Evolutionary conservation across 1,284 basidiomycete genomes (phyloP), one percentile per base, ranked within the genome.

Genomic region (Schizophyllum commune): DNA sequence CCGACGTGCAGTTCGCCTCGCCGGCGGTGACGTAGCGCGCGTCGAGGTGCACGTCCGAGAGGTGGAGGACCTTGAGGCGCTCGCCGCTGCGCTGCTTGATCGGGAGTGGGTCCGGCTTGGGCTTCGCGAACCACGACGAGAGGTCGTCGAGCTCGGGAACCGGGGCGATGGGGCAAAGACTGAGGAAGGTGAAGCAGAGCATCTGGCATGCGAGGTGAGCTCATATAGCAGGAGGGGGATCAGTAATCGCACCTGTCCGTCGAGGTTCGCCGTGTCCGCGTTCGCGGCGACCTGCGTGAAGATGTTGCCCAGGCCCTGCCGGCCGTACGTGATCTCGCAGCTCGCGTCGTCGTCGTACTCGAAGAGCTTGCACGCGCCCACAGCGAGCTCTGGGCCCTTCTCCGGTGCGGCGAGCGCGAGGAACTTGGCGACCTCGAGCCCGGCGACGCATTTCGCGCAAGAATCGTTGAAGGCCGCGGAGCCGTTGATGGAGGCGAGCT

Each of bases 11-110:
- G 67, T 88, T 86, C 9, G 83, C 88, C 72, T 93, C 91, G 5
- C 86, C 75, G 17, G 87, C 86, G 39, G 83, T 91, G 11, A 86
- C 79, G 70, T 84, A 93, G 33, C 82, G 78, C 56, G 91, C 84
- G 69, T 93, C 91, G 58, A 93, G 74, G 72, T 93, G 91, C 62
- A 91, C 77, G 68, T 93, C 91, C 0, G 88, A 91, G 15, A 92
- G 66, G 68, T 93, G 91, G 56, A 92, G 73, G 1, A 92, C 85
- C 67, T 88, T 90, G 52, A 92, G 73, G 56, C 83, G 78, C 67
- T 86, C 74, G 9, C 87, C 88, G 55, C 83, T 88, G 13, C 80
- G 77, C 68, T 78, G 74, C 70, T 79, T 84, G 0, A 77, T 75
- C 11, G 75, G 63, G 4, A 86, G 78, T 11, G 88, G 85, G 56